These are phyloP conservation scores for Malus hybrid DNA, from an alignment of 331 rosid species.

Conservation along the genomic window DNA sequence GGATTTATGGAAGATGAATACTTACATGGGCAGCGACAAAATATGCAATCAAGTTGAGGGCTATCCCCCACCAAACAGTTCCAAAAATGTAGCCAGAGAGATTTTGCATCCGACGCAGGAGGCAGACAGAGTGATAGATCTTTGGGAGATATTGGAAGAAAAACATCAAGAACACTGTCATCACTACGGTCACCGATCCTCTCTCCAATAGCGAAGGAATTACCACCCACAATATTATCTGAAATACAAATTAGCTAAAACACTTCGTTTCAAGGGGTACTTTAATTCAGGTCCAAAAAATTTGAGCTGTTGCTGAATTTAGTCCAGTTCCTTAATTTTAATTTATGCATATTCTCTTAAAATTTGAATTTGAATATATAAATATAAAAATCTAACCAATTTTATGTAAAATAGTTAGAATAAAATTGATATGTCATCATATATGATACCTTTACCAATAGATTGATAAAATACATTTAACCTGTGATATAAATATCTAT, in stretches of 20 bases:
- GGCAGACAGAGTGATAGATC: constrained; percentile 70
- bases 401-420: no score
- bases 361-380: no score
- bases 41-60: constrained; percentile 87
- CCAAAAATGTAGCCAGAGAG: constrained; percentile 80
- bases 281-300: no score
- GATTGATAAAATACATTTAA: no score
- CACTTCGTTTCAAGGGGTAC: no score
- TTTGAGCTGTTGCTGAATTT: no score
- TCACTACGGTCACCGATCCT: constrained; percentile 58
- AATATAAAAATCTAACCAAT: no score
- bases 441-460: no score
- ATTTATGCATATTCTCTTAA: no score
- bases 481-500: no score
- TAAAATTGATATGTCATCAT: no score
- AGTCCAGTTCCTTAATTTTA: no score
- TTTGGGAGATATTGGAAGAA: constrained; percentile 84
- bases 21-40: constrained; percentile 97
- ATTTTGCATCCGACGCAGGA: constrained; percentile 77
- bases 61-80: constrained; percentile 96
- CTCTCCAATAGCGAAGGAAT: constrained; percentile 54
- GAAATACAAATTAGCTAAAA: constrained; percentile 4
- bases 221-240: constrained; percentile 76
- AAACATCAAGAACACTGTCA: constrained; percentile 72
- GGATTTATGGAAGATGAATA: not conserved